Percentiles rank a stretch among this genome's conserved stretches.
These are phyloP conservation scores for Moniliophthora roreri DNA, from an alignment of 1,284 basidiomycete genomes.

Conservation along the genomic window DNA sequence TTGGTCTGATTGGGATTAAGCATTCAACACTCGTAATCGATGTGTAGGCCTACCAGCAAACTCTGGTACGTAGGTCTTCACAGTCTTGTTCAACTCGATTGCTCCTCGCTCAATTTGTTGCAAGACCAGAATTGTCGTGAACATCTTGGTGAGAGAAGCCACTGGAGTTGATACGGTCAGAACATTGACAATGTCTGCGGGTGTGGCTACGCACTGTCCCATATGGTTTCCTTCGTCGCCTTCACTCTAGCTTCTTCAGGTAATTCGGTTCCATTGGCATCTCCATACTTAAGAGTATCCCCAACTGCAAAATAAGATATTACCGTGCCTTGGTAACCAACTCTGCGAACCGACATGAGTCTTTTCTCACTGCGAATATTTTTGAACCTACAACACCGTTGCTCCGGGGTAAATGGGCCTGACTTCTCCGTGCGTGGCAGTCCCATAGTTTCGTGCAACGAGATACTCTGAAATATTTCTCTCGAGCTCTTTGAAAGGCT, in stretches of 20 bases:
- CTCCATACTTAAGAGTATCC: slow-evolving; percentile 20
- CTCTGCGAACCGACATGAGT: slow-evolving; percentile 8
- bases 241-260: slow-evolving; percentile 17
- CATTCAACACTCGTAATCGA: neutral
- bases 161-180: slow-evolving; percentile 15
- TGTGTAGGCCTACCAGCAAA: slow-evolving; percentile 20
- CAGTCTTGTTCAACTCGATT: slow-evolving; percentile 20
- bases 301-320: slow-evolving; percentile 26
- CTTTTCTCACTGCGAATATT: neutral
- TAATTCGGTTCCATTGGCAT: slow-evolving; percentile 24
- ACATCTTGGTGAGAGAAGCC: slow-evolving; percentile 29
- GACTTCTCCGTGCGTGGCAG: slow-evolving; percentile 18
- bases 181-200: neutral
- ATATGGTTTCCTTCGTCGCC: slow-evolving; percentile 22
- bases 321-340: slow-evolving; percentile 22
- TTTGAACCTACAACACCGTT: slow-evolving; percentile 19
- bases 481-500: slow-evolving; percentile 20
- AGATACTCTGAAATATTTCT: slow-evolving; percentile 21
- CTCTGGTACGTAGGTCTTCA: slow-evolving; percentile 23
- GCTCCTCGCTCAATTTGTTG: slow-evolving; percentile 24
- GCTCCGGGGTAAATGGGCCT: slow-evolving; percentile 23
- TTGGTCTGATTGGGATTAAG: neutral
- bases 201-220: slow-evolving; percentile 21
- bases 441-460: slow-evolving; percentile 19
- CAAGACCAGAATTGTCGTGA: slow-evolving; percentile 23